These are phyloP conservation scores for Pleodorina starrii DNA, from an alignment of 139 green algal genomes.

Conservation along the genomic window DNA sequence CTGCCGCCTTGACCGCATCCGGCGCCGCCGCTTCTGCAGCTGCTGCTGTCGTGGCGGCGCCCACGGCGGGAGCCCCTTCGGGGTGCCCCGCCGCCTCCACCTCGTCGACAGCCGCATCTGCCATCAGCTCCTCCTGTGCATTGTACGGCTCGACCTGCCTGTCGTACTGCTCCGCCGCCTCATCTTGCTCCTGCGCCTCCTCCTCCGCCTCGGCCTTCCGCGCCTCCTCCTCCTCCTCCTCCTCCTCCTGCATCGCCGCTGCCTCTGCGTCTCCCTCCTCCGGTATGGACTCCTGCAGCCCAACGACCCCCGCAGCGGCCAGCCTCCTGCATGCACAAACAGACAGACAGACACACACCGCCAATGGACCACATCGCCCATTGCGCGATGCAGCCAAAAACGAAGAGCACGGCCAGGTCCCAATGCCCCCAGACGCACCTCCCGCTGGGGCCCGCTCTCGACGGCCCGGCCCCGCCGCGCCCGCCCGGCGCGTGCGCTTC, in stretches of 20 bases:
- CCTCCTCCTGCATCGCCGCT: not conserved
- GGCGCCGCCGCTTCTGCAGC: not conserved
- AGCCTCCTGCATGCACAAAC: not conserved
- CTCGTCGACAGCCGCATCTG: no score
- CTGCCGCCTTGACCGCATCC: not conserved
- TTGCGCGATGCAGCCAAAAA: not conserved
- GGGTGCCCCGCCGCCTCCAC: not conserved
- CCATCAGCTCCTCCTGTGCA: not conserved
- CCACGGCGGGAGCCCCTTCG: no score
- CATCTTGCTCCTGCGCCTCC: not conserved
- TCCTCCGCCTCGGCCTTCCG: not conserved
- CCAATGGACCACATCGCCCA: not conserved
- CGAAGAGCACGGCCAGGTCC: not conserved
- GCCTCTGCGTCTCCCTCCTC: not conserved
- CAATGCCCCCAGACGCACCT: not conserved
- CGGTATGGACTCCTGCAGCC: not conserved
- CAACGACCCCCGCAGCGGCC: not conserved
- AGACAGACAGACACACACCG: not conserved
- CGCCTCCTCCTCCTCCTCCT: no score
- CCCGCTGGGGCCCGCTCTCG: no score
- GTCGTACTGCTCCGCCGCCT: not conserved
- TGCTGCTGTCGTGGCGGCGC: not conserved
- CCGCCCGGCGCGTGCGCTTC: not conserved
- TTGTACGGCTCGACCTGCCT: not conserved
- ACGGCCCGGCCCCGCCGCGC: not conserved